Conservation (phyloP, 2,329 filamentous ascomycete species). For the Stemphylium lycopersici region DNA sequence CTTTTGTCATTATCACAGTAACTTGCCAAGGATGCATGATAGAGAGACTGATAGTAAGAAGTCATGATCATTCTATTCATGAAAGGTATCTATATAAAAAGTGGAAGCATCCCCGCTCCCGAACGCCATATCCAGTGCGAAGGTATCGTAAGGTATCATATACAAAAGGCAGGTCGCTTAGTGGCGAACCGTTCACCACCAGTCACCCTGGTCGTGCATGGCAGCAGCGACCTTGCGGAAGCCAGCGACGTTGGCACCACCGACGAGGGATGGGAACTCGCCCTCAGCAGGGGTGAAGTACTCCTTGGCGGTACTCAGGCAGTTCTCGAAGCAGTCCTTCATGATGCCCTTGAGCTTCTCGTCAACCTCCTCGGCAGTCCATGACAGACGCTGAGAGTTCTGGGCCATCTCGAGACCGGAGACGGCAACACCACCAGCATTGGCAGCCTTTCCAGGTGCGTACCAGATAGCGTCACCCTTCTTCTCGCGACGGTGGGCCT, state of each 20-base stretch:
- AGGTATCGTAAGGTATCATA: slow-evolving; percentile 36
- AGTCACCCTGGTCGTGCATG: slow-evolving; percentile 97
- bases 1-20: no score
- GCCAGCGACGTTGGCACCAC: slow-evolving; percentile 95
- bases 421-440: slow-evolving; percentile 96
- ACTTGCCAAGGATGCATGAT: no score
- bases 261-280: slow-evolving; percentile 87
- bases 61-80: slow-evolving; percentile 21
- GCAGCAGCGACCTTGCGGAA: slow-evolving; percentile 95
- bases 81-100: slow-evolving; percentile 30
- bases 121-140: slow-evolving; percentile 26
- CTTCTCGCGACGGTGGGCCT: slow-evolving; percentile 72
- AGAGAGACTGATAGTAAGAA: background rate
- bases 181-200: slow-evolving; percentile 61
- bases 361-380: slow-evolving; percentile 91
- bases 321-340: slow-evolving; percentile 90
- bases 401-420: slow-evolving; percentile 99
- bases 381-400: slow-evolving; percentile 86
- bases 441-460: slow-evolving; percentile 92
- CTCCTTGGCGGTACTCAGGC: slow-evolving; percentile 85
- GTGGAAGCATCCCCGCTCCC: slow-evolving; percentile 7
- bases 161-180: slow-evolving; percentile 22
- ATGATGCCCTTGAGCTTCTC: slow-evolving; percentile 91
- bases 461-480: slow-evolving; percentile 87
- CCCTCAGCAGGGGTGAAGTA: slow-evolving; percentile 80